Percentiles rank a stretch among this genome's conserved stretches.
phyloP scores from a whole-genome alignment of 1,284 basidiomycete genomes.

The Trichosporon asahii region DNA sequence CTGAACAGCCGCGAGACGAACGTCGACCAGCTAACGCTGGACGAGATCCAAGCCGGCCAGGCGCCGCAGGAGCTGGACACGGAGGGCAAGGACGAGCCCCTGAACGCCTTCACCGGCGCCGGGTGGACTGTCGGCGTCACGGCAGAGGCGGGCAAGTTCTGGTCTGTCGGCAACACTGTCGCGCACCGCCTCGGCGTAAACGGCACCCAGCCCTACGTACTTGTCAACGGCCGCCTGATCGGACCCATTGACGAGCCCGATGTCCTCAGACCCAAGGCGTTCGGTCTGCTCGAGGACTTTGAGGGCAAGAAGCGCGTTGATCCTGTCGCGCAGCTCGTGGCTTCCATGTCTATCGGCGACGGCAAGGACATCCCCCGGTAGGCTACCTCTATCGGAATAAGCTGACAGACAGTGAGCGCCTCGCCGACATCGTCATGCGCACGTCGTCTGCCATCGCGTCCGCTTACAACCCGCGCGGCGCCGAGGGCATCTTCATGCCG shows the following conservation, averaged over 20 bases:
- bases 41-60: constrained; percentile 16
- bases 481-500: constrained; percentile 67
- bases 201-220: constrained; percentile 61
- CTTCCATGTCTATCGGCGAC: constrained; percentile 55
- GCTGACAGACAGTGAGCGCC: constrained; percentile 54
- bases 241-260: constrained; percentile 59
- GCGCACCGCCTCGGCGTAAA: constrained; percentile 55
- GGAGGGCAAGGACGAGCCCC: neutral
- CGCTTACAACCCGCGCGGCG: constrained; percentile 63
- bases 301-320: constrained; percentile 67
- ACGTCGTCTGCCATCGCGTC: constrained; percentile 68
- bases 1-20: constrained; percentile 24
- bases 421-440: constrained; percentile 62
- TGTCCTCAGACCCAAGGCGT: constrained; percentile 65
- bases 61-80: neutral
- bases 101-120: constrained; percentile 23
- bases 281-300: constrained; percentile 64
- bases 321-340: constrained; percentile 65
- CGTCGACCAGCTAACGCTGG: constrained; percentile 24
- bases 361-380: constrained; percentile 56
- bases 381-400: constrained; percentile 8
- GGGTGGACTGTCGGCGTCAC: constrained; percentile 32
- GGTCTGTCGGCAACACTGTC: constrained; percentile 34
- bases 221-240: constrained; percentile 75
- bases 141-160: constrained; percentile 43